Evolutionary conservation across 345 rosid genomes (phyloP).

Genomic region (Xanthoceras sorbifolium): DNA sequence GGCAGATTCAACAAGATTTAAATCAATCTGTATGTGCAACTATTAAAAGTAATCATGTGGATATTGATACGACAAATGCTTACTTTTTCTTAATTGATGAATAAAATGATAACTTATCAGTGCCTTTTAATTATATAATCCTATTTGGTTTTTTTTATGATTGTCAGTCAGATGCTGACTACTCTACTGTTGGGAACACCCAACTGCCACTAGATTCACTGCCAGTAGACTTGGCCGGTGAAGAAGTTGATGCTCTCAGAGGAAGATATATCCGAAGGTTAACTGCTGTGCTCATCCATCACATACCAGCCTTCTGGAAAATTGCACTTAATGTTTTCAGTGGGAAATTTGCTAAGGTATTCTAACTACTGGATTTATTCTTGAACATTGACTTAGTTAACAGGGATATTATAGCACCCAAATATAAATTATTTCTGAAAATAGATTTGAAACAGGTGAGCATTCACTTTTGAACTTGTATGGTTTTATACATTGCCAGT

Average conservation of each 20-base stretch:
- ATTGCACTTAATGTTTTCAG: conserved; percentile 84
- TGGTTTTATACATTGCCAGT: background rate
- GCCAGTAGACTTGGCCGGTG: conserved; percentile 56
- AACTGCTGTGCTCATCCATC: conserved; percentile 81
- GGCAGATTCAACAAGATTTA: conserved; percentile 75
- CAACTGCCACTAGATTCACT: conserved; percentile 57
- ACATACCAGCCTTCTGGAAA: conserved; percentile 96
- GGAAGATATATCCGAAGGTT: conserved; percentile 81
- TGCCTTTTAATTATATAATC: conserved; percentile 18
- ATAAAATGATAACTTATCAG: background rate
- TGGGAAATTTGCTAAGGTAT: conserved; percentile 98
- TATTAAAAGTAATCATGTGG: background rate
- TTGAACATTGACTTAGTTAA: background rate
- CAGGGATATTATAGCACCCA: background rate
- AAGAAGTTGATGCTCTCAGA: conserved; percentile 87
- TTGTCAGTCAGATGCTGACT: conserved; percentile 60
- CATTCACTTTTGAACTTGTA: background rate
- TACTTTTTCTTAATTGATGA: background rate
- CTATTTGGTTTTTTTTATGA: conserved; percentile 23
- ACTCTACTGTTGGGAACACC: too few relatives aligned
- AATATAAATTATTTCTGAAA: background rate
- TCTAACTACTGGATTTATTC: conserved; percentile 9
- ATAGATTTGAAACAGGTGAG: background rate
- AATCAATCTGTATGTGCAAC: conserved; percentile 61
- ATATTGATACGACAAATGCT: conserved; percentile 4